phyloP scores from a whole-genome alignment of 2,329 filamentous ascomycete species.

The Gliomastix tumulicola region DNA sequence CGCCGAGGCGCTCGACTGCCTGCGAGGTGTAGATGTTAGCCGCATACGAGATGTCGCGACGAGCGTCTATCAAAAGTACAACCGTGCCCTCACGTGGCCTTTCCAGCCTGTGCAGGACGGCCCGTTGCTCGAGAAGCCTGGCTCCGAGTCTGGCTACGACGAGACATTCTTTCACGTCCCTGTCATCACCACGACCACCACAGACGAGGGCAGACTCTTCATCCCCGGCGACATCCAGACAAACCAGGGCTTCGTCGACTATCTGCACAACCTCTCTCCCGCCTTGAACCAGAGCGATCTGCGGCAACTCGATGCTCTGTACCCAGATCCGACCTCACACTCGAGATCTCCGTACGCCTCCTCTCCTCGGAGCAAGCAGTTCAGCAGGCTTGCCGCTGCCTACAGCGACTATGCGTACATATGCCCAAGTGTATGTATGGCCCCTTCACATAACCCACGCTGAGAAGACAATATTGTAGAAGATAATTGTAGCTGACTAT shows the following conservation, averaged over 20 bases:
- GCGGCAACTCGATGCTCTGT: constrained; percentile 16
- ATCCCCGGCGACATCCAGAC: constrained; percentile 22
- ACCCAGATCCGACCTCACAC: constrained; percentile 24
- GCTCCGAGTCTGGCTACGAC: constrained; percentile 29
- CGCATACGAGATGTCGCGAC: constrained; percentile 28
- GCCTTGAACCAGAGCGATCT: constrained; percentile 20
- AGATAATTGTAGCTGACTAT: too few species aligned
- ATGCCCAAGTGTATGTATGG: too few species aligned
- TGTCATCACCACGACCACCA: constrained; percentile 26
- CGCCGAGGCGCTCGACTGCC: constrained; percentile 25
- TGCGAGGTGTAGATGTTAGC: constrained; percentile 24
- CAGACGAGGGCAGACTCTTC: constrained; percentile 25
- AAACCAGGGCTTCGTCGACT: constrained; percentile 25
- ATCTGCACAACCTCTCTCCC: constrained; percentile 23
- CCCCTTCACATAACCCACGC: too few species aligned
- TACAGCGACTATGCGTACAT: constrained; percentile 37
- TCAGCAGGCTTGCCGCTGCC: constrained; percentile 32
- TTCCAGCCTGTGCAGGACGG: constrained; percentile 40
- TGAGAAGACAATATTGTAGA: too few species aligned
- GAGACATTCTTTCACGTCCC: constrained; percentile 27
- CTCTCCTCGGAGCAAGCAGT: constrained; percentile 34
- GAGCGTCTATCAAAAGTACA: constrained; percentile 26
- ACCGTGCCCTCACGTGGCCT: constrained; percentile 35
- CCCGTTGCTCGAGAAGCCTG: constrained; percentile 35
- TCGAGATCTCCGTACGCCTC: constrained; percentile 23